Conservation (phyloP, 2,329 filamentous ascomycete genomes). For the Tympanopsis confertula region DNA sequence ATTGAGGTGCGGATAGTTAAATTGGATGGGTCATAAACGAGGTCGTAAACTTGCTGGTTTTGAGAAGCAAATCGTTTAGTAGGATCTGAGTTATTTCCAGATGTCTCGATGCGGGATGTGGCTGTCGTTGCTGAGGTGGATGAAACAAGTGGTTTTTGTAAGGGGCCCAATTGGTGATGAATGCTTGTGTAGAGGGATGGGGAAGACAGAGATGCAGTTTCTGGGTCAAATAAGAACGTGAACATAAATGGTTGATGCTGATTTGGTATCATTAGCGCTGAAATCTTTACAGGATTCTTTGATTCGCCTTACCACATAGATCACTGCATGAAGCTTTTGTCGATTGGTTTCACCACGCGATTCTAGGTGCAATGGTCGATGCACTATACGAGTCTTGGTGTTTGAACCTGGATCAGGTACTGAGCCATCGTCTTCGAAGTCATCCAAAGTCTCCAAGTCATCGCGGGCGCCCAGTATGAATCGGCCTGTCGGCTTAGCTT, state of each 20-base stretch:
- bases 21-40: slow-evolving; percentile 46
- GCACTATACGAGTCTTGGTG: no score
- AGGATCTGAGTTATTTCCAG: slow-evolving; percentile 2
- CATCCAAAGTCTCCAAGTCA: no score
- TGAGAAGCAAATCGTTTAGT: background rate
- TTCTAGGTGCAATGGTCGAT: no score
- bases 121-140: slow-evolving; percentile 30
- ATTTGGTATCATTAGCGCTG: slow-evolving; percentile 38
- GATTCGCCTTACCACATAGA: slow-evolving; percentile 46
- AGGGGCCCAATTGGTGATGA: slow-evolving; percentile 31
- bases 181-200: slow-evolving; percentile 31
- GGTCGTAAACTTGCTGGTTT: slow-evolving; percentile 40
- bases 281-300: slow-evolving; percentile 16
- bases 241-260: slow-evolving; percentile 65
- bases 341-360: no score
- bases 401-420: no score
- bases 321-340: slow-evolving; percentile 49
- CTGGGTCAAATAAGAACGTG: slow-evolving; percentile 54
- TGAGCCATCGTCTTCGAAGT: no score
- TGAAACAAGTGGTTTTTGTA: slow-evolving; percentile 28
- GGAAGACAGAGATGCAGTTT: slow-evolving; percentile 23
- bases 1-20: slow-evolving; percentile 48
- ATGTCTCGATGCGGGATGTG: slow-evolving; percentile 19
- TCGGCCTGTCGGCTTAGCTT: no score
- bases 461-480: no score